phyloP scores from a whole-genome alignment of 495 filamentous ascomycete genomes.

The Talaromyces stipitatus region DNA sequence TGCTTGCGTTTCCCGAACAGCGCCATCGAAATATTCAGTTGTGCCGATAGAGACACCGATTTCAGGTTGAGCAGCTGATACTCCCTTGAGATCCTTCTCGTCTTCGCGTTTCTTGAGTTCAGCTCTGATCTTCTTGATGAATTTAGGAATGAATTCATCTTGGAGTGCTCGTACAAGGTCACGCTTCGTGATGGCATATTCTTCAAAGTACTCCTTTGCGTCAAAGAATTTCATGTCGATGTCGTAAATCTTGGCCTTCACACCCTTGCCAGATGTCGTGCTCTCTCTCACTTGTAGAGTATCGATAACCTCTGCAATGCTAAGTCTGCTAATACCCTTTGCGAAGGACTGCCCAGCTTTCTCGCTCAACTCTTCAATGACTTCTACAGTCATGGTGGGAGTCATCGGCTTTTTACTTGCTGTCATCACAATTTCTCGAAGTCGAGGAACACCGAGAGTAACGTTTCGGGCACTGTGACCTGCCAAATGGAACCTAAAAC shows the following conservation, averaged over 20 bases:
- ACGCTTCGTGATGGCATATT: slow-evolving; percentile 70
- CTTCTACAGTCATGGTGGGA: slow-evolving; percentile 80
- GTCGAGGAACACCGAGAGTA: slow-evolving; percentile 92
- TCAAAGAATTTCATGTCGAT: slow-evolving; percentile 81
- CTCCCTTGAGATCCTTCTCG: slow-evolving; percentile 50
- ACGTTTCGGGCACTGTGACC: slow-evolving; percentile 98
- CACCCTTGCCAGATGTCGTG: slow-evolving; percentile 57
- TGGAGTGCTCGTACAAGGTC: slow-evolving; percentile 79
- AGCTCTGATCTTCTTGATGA: slow-evolving; percentile 58
- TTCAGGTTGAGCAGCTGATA: slow-evolving; percentile 64
- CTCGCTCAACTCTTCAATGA: slow-evolving; percentile 63
- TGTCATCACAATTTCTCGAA: slow-evolving; percentile 98
- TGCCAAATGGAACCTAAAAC: slow-evolving; percentile 83
- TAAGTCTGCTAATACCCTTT: slow-evolving; percentile 86
- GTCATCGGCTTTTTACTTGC: slow-evolving; percentile 82
- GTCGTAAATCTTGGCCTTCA: slow-evolving; percentile 74
- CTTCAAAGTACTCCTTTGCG: slow-evolving; percentile 67
- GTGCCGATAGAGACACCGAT: slow-evolving; percentile 71
- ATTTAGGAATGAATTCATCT: slow-evolving; percentile 61
- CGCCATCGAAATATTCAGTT: slow-evolving; percentile 45
- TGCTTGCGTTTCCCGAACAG: slow-evolving; percentile 24
- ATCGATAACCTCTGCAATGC: slow-evolving; percentile 78
- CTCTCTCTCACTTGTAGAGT: slow-evolving; percentile 71
- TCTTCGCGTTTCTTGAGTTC: slow-evolving; percentile 73
- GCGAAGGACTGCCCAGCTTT: slow-evolving; percentile 72